Base-by-base conservation (phyloP, 495 filamentous ascomycete genomes). In the Podospora anserina region DNA sequence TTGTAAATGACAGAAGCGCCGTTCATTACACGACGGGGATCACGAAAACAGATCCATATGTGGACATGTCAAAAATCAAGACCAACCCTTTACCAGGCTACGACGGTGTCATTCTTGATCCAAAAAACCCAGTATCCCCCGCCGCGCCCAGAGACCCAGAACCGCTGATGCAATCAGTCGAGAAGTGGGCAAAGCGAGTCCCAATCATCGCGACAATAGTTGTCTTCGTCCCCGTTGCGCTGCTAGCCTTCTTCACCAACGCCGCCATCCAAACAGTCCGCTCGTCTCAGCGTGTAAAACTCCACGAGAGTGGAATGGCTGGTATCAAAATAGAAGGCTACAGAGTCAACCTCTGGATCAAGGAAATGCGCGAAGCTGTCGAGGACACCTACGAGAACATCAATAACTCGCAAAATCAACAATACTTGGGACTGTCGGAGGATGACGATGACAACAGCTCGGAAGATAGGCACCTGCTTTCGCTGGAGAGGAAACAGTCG, bases 1-100 rank as follows among this genome's bases (percentile, higher is more conserved):
- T 94, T 60, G 79, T 90, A 68, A 97, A 97, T 74, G 94, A 98
- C 78, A 83, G 89, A 49, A 88, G 86, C 28, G 91, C 90, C 3
- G 83, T 87, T 4, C 95, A 89, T 79, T 97, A 96, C 78, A 97
- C 95, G 0, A 89, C 92, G 2, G 81, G 76, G 58, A 90, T 97
- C 56, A 84, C 89, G 6, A 85, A 85, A 62, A 88, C 81, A 4
- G 91, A 98, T 72, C 94, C 92, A 0, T 97, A 87, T 79, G 74
- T 72, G n/a, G 82, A 92, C 68, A 75, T 90, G 49, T 85, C 88
- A 34, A 82, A 84, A 1, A 75, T 92, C 39, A 84, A 88, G 27
- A 78, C 92, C 71, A 92, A 92, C 70, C 94, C 90, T 71, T 72
- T 93, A 26, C 77, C 85, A 27, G 90, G 88, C 18, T 96, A 94